phyloP scores from a whole-genome alignment of 306 rosid genomes.

The Quercus suber region DNA sequence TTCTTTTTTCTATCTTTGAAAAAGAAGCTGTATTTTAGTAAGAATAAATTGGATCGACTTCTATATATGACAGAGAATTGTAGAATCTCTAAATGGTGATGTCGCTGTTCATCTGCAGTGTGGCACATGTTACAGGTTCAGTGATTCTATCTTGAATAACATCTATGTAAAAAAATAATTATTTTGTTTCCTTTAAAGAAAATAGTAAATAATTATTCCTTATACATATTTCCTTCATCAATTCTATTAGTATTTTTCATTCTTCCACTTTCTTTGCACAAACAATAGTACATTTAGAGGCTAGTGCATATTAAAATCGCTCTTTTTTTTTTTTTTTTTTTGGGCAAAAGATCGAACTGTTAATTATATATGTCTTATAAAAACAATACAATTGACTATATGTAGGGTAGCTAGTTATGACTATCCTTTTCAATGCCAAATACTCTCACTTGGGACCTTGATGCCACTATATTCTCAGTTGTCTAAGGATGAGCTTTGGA shows the following conservation, averaged over 20 bases:
- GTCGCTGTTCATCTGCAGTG: conserved; percentile 9
- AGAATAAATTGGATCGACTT: conserved; percentile 29
- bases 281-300: too few species aligned
- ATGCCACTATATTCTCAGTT: neutral
- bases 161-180: neutral
- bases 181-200: neutral
- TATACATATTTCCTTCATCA: neutral
- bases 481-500: neutral
- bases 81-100: conserved; percentile 9
- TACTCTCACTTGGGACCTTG: too few species aligned
- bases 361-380: too few species aligned
- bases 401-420: neutral
- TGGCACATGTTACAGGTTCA: neutral
- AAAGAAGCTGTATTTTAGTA: conserved; percentile 40
- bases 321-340: too few species aligned
- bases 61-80: conserved; percentile 3
- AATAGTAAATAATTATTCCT: neutral
- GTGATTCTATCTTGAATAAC: neutral
- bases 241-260: neutral
- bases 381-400: neutral
- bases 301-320: too few species aligned
- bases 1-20: conserved; percentile 13
- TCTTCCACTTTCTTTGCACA: neutral
- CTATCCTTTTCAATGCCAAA: too few species aligned
- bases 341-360: too few species aligned